These are phyloP conservation scores for Cordyceps pruinosa DNA, from an alignment of 2,329 filamentous ascomycete genomes.

Conservation along the genomic window DNA sequence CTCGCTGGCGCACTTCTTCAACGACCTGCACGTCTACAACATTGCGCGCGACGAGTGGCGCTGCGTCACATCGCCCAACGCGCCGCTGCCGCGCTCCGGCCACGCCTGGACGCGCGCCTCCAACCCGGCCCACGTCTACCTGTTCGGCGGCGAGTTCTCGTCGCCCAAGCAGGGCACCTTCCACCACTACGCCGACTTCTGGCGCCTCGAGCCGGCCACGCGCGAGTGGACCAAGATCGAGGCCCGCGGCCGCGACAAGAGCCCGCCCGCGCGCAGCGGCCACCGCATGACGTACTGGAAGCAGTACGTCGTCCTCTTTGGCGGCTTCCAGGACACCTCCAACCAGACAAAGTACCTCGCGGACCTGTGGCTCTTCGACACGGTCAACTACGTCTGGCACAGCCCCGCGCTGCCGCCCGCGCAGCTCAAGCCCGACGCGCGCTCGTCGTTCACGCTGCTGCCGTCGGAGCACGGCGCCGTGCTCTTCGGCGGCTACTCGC, in stretches of 20 bases:
- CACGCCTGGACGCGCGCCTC: conserved; percentile 92
- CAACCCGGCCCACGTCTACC: conserved; percentile 76
- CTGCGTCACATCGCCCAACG: conserved; percentile 82
- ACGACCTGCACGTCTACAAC: conserved; percentile 62
- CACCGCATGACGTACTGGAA: conserved; percentile 97
- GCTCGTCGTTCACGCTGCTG: conserved; percentile 86
- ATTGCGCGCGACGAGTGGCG: conserved; percentile 87
- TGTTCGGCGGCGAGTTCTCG: conserved; percentile 95
- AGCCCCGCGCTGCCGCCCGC: conserved; percentile 67
- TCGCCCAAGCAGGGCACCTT: conserved; percentile 97
- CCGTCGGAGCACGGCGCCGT: conserved; percentile 88
- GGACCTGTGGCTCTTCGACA: conserved; percentile 95
- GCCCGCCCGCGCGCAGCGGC: conserved; percentile 78
- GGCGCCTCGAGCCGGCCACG: conserved; percentile 75
- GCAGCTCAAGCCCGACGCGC: conserved; percentile 79
- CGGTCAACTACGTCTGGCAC: conserved; percentile 77
- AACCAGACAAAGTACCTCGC: conserved; percentile 90
- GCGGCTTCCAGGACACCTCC: conserved; percentile 94
- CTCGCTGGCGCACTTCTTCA: conserved; percentile 66
- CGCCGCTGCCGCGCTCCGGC: conserved; percentile 80
- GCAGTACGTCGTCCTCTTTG: conserved; percentile 92
- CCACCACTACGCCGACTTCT: conserved; percentile 99
- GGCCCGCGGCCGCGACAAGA: conserved; percentile 65
- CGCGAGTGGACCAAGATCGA: conserved; percentile 92
- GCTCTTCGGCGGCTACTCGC: conserved; percentile 87